Evolutionary conservation across 2,329 filamentous ascomycete species (phyloP).

Genomic region (Xylaria sp.): DNA sequence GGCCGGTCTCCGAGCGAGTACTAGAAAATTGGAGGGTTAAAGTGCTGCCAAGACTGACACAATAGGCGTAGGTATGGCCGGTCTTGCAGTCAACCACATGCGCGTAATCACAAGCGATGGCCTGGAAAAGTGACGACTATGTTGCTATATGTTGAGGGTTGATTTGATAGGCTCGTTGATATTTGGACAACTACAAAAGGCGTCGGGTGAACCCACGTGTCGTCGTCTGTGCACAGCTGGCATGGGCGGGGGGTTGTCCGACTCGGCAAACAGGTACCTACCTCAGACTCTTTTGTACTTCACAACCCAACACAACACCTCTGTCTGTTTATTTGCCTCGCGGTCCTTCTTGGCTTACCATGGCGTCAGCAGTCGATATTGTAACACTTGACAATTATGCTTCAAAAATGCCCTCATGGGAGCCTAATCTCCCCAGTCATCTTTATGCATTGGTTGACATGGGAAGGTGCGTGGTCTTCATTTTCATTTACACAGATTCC

Average conservation of each 20-base stretch:
- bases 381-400: slow-evolving; percentile 64
- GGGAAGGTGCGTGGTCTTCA: slow-evolving; percentile 60
- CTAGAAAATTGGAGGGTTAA: not conserved
- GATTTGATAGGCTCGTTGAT: slow-evolving; percentile 4
- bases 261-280: not conserved
- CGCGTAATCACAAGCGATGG: not conserved
- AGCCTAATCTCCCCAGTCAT: slow-evolving; percentile 58
- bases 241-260: slow-evolving; percentile 25
- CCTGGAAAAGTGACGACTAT: not conserved
- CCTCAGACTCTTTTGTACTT: not conserved
- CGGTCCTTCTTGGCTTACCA: slow-evolving; percentile 37
- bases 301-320: slow-evolving; percentile 1
- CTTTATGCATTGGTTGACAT: slow-evolving; percentile 69
- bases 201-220: not conserved
- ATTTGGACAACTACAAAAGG: not conserved
- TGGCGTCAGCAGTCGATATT: slow-evolving; percentile 54
- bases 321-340: not conserved
- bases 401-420: slow-evolving; percentile 62
- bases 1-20: not conserved
- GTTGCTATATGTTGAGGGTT: not conserved
- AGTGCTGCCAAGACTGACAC: not conserved
- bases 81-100: not conserved
- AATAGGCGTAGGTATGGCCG: not conserved
- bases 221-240: slow-evolving; percentile 30
- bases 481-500: not conserved